Base-by-base conservation (phyloP, 208 protist genomes). In the Wallacemonas sp. region DNA sequence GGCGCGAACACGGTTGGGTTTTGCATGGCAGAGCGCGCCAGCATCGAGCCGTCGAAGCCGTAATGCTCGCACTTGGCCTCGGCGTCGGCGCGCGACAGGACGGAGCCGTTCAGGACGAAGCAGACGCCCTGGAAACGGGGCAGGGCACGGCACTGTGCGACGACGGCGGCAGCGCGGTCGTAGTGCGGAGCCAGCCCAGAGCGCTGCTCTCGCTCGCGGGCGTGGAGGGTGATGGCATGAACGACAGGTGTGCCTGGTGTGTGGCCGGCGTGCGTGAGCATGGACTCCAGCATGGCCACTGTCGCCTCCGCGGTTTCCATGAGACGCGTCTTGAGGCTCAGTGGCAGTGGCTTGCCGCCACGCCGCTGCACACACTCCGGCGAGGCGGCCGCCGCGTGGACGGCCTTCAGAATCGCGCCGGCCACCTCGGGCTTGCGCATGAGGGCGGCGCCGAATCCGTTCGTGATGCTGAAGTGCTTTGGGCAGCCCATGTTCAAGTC, bases 401-500 rank as follows among this genome's bases (percentile, higher is more conserved):
- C 80, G 11, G 75, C 74, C 5, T 57, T 61, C 26, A 95, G 61
- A 48, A 97, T 96, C 2, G 75, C 67, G 16, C 84, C 87, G 7
- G 82, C 91, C n/a, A 65, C 44, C 41, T 45, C 61, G 1, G 87
- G 64, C 26, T 84, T 65, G 26, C 31, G 41, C 80, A 99, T 94
- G 22, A 99, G 80, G 7, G 96, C 96, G 0, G 97, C 88, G 20
- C 98, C 98, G 95, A 99, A 99, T 7, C 97, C 98, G 50, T 98
- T 97, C 10, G 79, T 73, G 22, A 98, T 78, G 70, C 97, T 99
- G 70, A 99, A 99, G 57, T 89, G 84, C 68, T 99, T 99, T 0
- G 98, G 98, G 67, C 98, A 99, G 42, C 98, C 98, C 98, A 99
- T 99, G 81, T 99, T 99, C 31, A 99, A 67, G 86, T 99, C 98